Evolutionary conservation across 108 stramenopile species (phyloP), one percentile per base, ranked within the genome.

Genomic region (Cylindrotheca fusiformis): DNA sequence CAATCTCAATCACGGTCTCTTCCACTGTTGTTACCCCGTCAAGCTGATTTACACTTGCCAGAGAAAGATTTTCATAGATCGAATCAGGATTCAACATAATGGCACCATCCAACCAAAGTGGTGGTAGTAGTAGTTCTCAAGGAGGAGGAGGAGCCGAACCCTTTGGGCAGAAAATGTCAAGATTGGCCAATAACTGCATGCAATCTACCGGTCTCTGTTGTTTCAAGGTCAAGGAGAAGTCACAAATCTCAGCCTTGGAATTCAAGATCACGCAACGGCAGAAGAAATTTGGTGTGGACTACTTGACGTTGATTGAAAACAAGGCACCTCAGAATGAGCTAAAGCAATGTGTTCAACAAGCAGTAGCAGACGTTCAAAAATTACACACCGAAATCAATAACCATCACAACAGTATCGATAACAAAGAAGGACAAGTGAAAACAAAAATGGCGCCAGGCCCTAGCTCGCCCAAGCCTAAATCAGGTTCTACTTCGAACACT

Each of bases 241-340:
- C 67, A 8, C 67, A 59, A 32, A 59, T 68, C 32, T 36, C 27
- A 23, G 49, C 58, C 28, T 50, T 59, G 3, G 58, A 68, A 45
- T 59, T 26, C 24, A 49, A 68, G 28, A 58, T 68, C 26, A 26
- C 48, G 6, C 45, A 31, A 48, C 57, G 67, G 36, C 67, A 68
- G 52, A 58, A 68, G 48, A 68, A 68, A 24, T 68, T 68, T 44
- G 67, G 67, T 6, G 67, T 68, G 6, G 67, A 68, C 31, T 68
- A 68, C 21, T 54, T 68, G 41, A 68, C 57, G 19, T 28, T 61
- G 47, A 19, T n/a, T 6, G 25, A 6, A 25, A 8, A 4, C 20
- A 14, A 48, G 2, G 4, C 14, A 3, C 6, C 45, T 22, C 24
- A 47, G 29, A 48, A 18, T 26, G 47, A 47, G 10, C 12, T 22